phyloP scores from a whole-genome alignment of 2,329 filamentous ascomycete species.

The Aspergillus caelatus region DNA sequence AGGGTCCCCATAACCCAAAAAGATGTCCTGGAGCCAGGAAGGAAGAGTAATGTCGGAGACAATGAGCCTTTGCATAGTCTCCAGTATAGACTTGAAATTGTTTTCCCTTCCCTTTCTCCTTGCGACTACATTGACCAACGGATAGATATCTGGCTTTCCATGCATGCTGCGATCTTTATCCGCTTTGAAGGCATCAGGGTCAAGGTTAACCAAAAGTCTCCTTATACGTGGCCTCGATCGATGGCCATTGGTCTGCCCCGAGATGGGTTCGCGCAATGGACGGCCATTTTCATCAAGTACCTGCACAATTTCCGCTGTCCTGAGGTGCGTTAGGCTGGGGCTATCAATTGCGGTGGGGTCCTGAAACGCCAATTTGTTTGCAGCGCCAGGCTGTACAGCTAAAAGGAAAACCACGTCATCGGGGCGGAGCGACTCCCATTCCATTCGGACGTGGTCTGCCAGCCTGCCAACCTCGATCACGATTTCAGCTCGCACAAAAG shows the following conservation, averaged over 20 bases:
- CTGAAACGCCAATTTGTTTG: slow-evolving; percentile 23
- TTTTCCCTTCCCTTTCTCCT: slow-evolving; percentile 86
- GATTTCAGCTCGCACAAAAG: slow-evolving; percentile 83
- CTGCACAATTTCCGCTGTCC: slow-evolving; percentile 83
- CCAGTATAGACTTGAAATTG: slow-evolving; percentile 92
- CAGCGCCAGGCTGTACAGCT: slow-evolving; percentile 64
- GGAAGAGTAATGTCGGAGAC: slow-evolving; percentile 84
- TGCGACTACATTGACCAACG: slow-evolving; percentile 80
- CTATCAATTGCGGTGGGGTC: slow-evolving; percentile 52
- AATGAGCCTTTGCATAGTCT: slow-evolving; percentile 85
- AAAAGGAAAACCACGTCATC: slow-evolving; percentile 91
- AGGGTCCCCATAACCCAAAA: slow-evolving; percentile 95
- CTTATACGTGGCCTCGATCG: slow-evolving; percentile 61
- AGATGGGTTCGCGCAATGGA: slow-evolving; percentile 61
- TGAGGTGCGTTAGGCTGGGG: slow-evolving; percentile 69
- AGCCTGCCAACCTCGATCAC: slow-evolving; percentile 79
- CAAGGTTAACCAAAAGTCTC: slow-evolving; percentile 78
- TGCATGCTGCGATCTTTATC: slow-evolving; percentile 69
- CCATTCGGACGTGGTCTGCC: slow-evolving; percentile 72
- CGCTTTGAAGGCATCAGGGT: slow-evolving; percentile 73
- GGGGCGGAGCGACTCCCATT: slow-evolving; percentile 86
- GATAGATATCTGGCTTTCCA: slow-evolving; percentile 79
- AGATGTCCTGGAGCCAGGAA: slow-evolving; percentile 93
- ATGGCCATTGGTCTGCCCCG: slow-evolving; percentile 64
- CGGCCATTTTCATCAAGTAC: slow-evolving; percentile 84